A percentile compares a stretch with the other conserved stretches of the same genome.
phyloP scores from a whole-genome alignment of 1,139 yeast species.

The Yamadazyma kanchanaburiensis region DNA sequence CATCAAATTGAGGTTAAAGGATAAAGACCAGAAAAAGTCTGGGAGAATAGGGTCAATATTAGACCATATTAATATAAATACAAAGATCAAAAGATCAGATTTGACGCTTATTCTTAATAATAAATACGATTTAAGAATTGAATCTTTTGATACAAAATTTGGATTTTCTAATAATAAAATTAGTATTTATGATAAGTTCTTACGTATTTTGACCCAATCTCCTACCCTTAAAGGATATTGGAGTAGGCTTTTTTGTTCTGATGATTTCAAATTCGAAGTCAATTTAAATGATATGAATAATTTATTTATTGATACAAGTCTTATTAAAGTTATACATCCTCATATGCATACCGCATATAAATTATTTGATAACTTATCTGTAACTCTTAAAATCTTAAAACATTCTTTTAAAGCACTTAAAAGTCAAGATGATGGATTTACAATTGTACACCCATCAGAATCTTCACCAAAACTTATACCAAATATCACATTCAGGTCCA shows the following conservation, averaged over 20 bases:
- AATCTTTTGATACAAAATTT: slow-evolving; percentile 27
- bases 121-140: slow-evolving; percentile 47
- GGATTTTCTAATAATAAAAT: slow-evolving; percentile 17
- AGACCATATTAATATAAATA: slow-evolving; percentile 5
- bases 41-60: slow-evolving; percentile 1
- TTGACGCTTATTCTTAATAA: slow-evolving; percentile 36
- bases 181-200: slow-evolving; percentile 25
- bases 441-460: slow-evolving; percentile 27
- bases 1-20: slow-evolving; percentile 20
- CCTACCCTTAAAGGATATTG: slow-evolving; percentile 47
- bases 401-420: slow-evolving; percentile 49
- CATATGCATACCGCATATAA: slow-evolving; percentile 56
- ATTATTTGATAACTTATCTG: slow-evolving; percentile 59
- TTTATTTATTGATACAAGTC: slow-evolving; percentile 6
- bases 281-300: slow-evolving; percentile 15
- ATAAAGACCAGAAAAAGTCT: slow-evolving; percentile 7
- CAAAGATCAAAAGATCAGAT: slow-evolving; percentile 23
- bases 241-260: slow-evolving; percentile 49
- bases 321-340: slow-evolving; percentile 41
- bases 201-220: slow-evolving; percentile 53
- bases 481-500: slow-evolving; percentile 45
- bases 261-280: slow-evolving; percentile 24
- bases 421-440: slow-evolving; percentile 17
- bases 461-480: slow-evolving; percentile 52
- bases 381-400: slow-evolving; percentile 51